Evolutionary conservation across 179 eudicot species (phyloP), one percentile per base, ranked within the genome.

Genomic region (Silene noctiflora): DNA sequence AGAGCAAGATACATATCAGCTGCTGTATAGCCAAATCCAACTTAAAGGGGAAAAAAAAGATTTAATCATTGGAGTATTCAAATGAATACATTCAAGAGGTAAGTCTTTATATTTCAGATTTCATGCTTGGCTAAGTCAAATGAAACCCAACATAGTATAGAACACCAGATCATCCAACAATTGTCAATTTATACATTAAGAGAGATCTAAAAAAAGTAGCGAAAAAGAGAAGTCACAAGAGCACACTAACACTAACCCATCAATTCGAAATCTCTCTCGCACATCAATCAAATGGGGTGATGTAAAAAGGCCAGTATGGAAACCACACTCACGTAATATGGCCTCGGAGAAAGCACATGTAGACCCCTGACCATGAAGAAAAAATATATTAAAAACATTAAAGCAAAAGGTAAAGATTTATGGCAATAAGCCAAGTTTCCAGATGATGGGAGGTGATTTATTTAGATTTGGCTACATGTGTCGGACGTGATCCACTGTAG

Each of bases 321-420:
- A 88, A 73, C 97, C 97, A 86, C 94, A 84, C 75, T 93, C 92
- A 42, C 92, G 88, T 78, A 93, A 77, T 77, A 93, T 88, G 76
- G 98, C 96, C 84, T 93, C 98, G 73, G 87, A 85, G 80, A 93
- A 91, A 73, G 96, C 82, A 79, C 98, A 93, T 51, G 98, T 93
- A 67, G 98, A 93, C 61, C 98, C 98, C 98, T 93, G 89, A 55
- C 83, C 71, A 11, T 29, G 74, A 67, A 63, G 51, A 35, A 44
- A 65, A 62, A 56, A 17, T 9, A 42, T 42, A 42, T 75, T 67
- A 71, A 24, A 65, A 69, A 33, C 35, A 67, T 24, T 42, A 22
- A 44, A 44, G 44, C 60, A 35, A 44, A 24, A 76, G 51, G 24
- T 48, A 17, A 33, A 24, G 51, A 66, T 10, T 0, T 25, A 24